These are phyloP conservation scores for Leishmania lainsoni DNA, from an alignment of 208 protist genomes.

Conservation along the genomic window DNA sequence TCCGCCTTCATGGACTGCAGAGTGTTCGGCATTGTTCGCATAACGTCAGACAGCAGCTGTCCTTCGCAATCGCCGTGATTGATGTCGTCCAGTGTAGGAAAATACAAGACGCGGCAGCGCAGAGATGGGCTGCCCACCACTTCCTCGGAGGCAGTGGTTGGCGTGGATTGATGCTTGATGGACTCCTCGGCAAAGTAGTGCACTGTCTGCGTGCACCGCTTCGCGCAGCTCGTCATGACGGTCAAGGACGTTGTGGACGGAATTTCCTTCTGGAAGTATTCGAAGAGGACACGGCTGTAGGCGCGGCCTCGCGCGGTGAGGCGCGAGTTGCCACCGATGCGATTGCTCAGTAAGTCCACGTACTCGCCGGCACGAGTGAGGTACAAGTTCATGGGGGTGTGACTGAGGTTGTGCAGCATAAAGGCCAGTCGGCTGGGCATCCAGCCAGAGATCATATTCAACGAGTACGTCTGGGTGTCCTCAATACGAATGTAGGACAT, in stretches of 20 bases:
- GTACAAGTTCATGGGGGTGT: conserved; percentile 74
- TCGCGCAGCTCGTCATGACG: conserved; percentile 87
- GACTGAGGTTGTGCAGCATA: conserved; percentile 90
- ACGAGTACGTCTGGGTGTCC: conserved; percentile 63
- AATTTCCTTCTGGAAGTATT: conserved; percentile 71
- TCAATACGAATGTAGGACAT: conserved; percentile 88
- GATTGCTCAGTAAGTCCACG: conserved; percentile 69
- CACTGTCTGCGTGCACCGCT: conserved; percentile 83
- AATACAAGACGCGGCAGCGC: conserved; percentile 80
- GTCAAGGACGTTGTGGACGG: conserved; percentile 33
- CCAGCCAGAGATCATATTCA: conserved; percentile 90
- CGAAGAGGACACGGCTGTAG: conserved; percentile 72
- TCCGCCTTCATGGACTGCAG: conserved; percentile 76
- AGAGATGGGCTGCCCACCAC: conserved; percentile 21
- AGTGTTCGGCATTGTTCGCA: conserved; percentile 79
- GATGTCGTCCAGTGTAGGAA: conserved; percentile 87
- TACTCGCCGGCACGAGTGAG: conserved; percentile 87
- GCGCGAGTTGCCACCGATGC: conserved; percentile 85
- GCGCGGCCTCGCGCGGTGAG: conserved; percentile 73
- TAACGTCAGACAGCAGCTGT: conserved; percentile 70
- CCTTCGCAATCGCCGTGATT: conserved; percentile 90
- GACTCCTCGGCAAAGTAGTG: conserved; percentile 74
- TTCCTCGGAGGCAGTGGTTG: neutral
- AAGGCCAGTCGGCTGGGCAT: conserved; percentile 86
- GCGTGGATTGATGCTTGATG: conserved; percentile 23